Evolutionary conservation across 345 rosid genomes (phyloP).

Genomic region (Hypericum perforatum): DNA sequence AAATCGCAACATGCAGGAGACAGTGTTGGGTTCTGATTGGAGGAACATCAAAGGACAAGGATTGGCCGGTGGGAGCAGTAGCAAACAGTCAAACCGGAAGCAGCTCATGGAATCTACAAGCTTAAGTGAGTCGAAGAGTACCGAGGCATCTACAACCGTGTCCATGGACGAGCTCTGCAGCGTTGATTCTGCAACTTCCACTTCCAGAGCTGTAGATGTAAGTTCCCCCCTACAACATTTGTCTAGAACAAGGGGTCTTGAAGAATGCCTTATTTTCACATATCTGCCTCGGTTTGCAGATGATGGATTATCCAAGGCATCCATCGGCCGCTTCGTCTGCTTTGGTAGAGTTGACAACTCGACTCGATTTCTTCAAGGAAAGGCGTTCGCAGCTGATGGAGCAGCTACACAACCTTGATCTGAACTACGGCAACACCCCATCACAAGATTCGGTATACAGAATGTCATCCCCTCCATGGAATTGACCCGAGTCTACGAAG

Average conservation of each 20-base stretch:
- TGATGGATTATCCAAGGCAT: slow-evolving; percentile 67
- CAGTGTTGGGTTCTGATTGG: slow-evolving; percentile 53
- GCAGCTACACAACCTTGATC: slow-evolving; percentile 91
- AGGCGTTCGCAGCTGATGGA: slow-evolving; percentile 96
- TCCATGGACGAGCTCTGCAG: slow-evolving; percentile 58
- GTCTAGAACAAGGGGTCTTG: not conserved
- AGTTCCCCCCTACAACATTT: slow-evolving; percentile 7
- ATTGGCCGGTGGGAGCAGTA: slow-evolving; percentile 52
- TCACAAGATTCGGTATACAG: slow-evolving; percentile 75
- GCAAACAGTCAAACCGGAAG: slow-evolving; percentile 59
- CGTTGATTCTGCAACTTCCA: slow-evolving; percentile 66
- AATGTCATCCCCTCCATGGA: slow-evolving; percentile 96
- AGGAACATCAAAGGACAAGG: slow-evolving; percentile 64
- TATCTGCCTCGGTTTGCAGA: slow-evolving; percentile 28
- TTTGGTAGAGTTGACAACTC: slow-evolving; percentile 77
- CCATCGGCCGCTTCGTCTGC: slow-evolving; percentile 78
- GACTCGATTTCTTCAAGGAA: slow-evolving; percentile 99
- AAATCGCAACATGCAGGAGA: slow-evolving; percentile 38
- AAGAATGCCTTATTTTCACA: not conserved
- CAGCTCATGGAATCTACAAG: slow-evolving; percentile 52
- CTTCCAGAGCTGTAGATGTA: slow-evolving; percentile 81
- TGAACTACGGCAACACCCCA: slow-evolving; percentile 66
- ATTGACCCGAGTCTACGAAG: slow-evolving; percentile 24
- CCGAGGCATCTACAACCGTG: slow-evolving; percentile 52
- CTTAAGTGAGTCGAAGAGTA: slow-evolving; percentile 58